Evolutionary conservation across 441 rosid genomes (phyloP).

Genomic region (Populus hybrid): DNA sequence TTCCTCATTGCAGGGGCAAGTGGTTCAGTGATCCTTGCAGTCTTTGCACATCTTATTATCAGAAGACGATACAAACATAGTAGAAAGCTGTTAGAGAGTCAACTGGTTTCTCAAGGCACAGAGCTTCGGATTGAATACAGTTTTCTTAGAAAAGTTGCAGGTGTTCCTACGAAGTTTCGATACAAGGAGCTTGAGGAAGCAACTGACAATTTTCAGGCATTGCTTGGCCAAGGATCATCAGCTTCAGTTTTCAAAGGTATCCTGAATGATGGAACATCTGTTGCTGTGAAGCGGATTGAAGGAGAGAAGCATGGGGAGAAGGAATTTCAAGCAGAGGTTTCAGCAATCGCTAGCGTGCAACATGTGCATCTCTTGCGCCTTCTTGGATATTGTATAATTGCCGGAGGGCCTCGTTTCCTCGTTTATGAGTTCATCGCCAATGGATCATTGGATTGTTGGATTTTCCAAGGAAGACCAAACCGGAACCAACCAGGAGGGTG

Average conservation of each 20-base stretch:
- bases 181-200: conserved; percentile 74
- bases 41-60: conserved; percentile 40
- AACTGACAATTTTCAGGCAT: conserved; percentile 53
- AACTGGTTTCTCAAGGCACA: conserved; percentile 46
- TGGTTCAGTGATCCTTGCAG: conserved; percentile 54
- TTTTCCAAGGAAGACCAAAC: conserved; percentile 34
- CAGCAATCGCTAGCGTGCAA: conserved; percentile 82
- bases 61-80: conserved; percentile 43
- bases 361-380: conserved; percentile 71
- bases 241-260: conserved; percentile 74
- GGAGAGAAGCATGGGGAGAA: conserved; percentile 72
- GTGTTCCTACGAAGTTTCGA: conserved; percentile 60
- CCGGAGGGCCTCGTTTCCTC: conserved; percentile 49
- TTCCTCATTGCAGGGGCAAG: conserved; percentile 63
- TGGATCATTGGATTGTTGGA: conserved; percentile 78
- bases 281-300: conserved; percentile 69
- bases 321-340: conserved; percentile 70
- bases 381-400: conserved; percentile 50
- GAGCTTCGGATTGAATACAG: conserved; percentile 83
- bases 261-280: conserved; percentile 57
- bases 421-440: conserved; percentile 65
- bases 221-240: conserved; percentile 65
- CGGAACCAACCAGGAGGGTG: conserved; percentile 44
- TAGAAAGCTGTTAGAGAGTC: conserved; percentile 39
- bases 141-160: conserved; percentile 76